Evolutionary conservation across 768 basidiomycete genomes (phyloP).

Genomic region (Flagelloscypha sp.): DNA sequence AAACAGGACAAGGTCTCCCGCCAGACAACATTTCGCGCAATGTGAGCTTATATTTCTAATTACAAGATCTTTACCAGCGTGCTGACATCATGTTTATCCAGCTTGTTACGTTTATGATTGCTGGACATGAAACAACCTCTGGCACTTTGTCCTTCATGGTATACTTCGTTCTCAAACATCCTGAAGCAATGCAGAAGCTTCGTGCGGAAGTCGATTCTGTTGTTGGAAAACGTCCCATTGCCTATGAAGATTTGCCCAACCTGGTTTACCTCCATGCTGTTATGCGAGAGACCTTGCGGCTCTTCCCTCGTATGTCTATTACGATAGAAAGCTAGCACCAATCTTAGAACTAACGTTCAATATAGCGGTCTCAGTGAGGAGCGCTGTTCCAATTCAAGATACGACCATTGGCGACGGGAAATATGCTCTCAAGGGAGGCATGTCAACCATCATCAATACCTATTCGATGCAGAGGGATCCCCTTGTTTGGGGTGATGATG

Average conservation of each 20-base stretch:
- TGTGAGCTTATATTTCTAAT: constrained; percentile 17
- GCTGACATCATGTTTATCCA: too few species aligned
- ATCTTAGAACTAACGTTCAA: too few species aligned
- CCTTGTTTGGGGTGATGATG: constrained; percentile 41
- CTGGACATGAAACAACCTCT: too few species aligned
- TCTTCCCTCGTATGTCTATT: too few species aligned
- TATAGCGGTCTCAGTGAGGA: constrained; percentile 28
- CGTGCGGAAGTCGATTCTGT: constrained; percentile 40
- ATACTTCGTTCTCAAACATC: constrained; percentile 37
- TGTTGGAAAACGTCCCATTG: constrained; percentile 29
- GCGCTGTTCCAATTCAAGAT: constrained; percentile 26
- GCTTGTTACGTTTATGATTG: too few species aligned
- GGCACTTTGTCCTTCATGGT: constrained; percentile 34
- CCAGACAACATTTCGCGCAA: constrained; percentile 36
- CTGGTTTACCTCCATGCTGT: constrained; percentile 33
- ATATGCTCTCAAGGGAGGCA: constrained; percentile 29
- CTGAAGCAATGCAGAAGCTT: constrained; percentile 34
- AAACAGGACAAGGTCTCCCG: constrained; percentile 32
- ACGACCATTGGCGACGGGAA: constrained; percentile 30
- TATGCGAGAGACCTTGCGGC: constrained; percentile 30
- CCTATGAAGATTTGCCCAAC: constrained; percentile 31
- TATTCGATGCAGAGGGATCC: constrained; percentile 30
- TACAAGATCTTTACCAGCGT: too few species aligned
- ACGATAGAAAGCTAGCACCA: too few species aligned
- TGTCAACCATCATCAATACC: constrained; percentile 19